phyloP scores from a whole-genome alignment of 2,329 filamentous ascomycete species.

The Hymenoscyphus occultus region DNA sequence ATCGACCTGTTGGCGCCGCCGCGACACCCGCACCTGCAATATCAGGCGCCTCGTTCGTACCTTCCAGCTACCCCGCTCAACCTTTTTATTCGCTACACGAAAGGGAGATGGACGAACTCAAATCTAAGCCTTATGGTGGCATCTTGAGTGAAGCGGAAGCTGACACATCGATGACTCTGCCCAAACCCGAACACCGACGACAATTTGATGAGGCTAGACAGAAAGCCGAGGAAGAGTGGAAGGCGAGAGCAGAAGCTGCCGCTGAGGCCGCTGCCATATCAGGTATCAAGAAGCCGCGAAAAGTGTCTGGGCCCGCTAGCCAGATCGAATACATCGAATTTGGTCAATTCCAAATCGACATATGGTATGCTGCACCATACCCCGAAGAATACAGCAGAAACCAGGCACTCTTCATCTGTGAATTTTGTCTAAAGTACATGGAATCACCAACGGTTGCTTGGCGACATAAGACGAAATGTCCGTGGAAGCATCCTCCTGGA shows the following conservation, averaged over 20 bases:
- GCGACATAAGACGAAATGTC: constrained; percentile 96
- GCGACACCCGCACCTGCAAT: constrained; percentile 31
- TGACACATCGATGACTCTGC: constrained; percentile 86
- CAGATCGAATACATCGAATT: constrained; percentile 99
- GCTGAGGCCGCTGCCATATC: constrained; percentile 67
- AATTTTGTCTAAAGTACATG: constrained; percentile 99
- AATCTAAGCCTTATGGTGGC: constrained; percentile 92
- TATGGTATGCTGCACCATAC: constrained; percentile 97
- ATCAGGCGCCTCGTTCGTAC: constrained; percentile 35
- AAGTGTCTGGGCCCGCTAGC: constrained; percentile 80
- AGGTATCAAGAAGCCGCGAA: constrained; percentile 63
- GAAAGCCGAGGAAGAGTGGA: constrained; percentile 90
- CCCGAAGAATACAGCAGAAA: constrained; percentile 98
- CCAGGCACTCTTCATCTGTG: constrained; percentile 95
- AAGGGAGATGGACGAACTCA: constrained; percentile 82
- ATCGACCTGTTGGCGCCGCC: constrained; percentile 39
- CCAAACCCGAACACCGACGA: constrained; percentile 73
- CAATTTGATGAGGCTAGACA: constrained; percentile 88
- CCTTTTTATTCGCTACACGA: constrained; percentile 88
- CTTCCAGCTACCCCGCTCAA: constrained; percentile 56
- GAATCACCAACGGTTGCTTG: constrained; percentile 98
- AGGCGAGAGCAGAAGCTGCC: constrained; percentile 59
- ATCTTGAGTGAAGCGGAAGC: constrained; percentile 87
- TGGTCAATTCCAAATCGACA: constrained; percentile 96
- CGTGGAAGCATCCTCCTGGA: constrained; percentile 92